Base-by-base conservation (phyloP, 495 filamentous ascomycete species). In the Hypoxylon cercidicola region DNA sequence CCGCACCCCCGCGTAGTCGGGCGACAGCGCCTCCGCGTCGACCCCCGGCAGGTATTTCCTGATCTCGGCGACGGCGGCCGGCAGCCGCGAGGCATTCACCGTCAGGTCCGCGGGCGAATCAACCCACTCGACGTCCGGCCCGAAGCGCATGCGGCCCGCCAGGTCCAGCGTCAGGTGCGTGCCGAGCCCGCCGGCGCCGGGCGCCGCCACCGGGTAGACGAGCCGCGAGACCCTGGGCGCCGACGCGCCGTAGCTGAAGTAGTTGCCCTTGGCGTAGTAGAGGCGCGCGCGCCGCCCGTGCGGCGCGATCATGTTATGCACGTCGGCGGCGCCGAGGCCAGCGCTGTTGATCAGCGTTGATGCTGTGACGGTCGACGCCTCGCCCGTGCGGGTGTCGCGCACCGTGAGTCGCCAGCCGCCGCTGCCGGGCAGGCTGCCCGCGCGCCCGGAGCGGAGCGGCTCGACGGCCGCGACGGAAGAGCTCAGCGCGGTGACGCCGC, bases 81-180 rank as follows among this genome's bases (percentile, higher is more conserved):
- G 62, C 50, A 96, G 76, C 2, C 90, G 78, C n/a, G 78, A 77
- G 39, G 78, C 75, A 63, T 80, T 84, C 16, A 85, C 79, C 4
- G 61, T 57, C 2, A 87, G 56, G 19, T 78, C 73, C 8, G 48
- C 8, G 0, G 79, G 68, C 0, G 69, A 68, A 35, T 85, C 83
- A 0, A 96, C 87, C 95, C 96, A 98, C 74, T 98, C 93, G 11
- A 97, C 91, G 69, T 99, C 95, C 0, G 95, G 95, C 0, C 95
- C 95, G 72, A 99, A 99, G 34, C 93, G 89, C 23, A 98, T 84
- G 0, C 90, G 84, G 0, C 93, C 94, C 0, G 83, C 85, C 79
- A 98, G 82, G 71, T 99, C 95, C 16, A 98, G 82, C 0, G 95
- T 99, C 4, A 99, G 78, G 77, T 99, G 95, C 1, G 95, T 97